Base-by-base conservation (phyloP, 805 yeast genomes). In the Ogataea trehaloabstinens region DNA sequence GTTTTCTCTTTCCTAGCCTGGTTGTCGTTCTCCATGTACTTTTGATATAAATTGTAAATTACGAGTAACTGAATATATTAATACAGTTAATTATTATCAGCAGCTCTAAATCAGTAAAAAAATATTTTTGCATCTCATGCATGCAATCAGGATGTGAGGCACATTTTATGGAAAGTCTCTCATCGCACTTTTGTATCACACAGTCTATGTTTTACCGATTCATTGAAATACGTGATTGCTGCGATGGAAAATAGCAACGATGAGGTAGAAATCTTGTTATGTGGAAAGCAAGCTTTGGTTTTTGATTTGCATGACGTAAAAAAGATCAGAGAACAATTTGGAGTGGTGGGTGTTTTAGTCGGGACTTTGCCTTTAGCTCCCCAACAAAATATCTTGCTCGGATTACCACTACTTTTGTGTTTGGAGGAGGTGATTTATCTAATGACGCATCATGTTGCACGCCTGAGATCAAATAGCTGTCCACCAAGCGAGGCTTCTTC, bases 351-450 rank as follows among this genome's bases (percentile, higher is more conserved):
- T 0, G 77, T 82, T 1, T 66, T 91, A 12, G 64, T 77, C 0
- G 99, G 99, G 0, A 85, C 96, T 0, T 64, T 93, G 21, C 85
- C 96, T 0, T 71, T 79, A 33, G 88, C 90, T n/a, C 93, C 97
- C 2, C 99, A 93, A 58, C 99, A 91, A 55, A 89, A 88, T 53
- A 69, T 81, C n/a, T 84, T 90, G 52, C 66, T 87, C 28, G 95
- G 96, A 0, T 62, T 90, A 2, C 99, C 99, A 0, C 60, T 93
- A 35, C 77, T 79, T 52, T 64, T 91, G 31, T 71, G 78, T 62
- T 60, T 76, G 0, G 95, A 86, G 59, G 98, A 91, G 52, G 78
- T 81, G 0, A 45, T 78, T 8, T 85, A 85, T 78, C 64, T 89
- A 20, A 67, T 82, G 6, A 63, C 65, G 4, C 29, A 37, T 4